Percentiles rank a stretch among this genome's conserved stretches.
Evolutionary conservation across 2,329 filamentous ascomycete genomes (phyloP).

Genomic region (Aaosphaeria arxii): DNA sequence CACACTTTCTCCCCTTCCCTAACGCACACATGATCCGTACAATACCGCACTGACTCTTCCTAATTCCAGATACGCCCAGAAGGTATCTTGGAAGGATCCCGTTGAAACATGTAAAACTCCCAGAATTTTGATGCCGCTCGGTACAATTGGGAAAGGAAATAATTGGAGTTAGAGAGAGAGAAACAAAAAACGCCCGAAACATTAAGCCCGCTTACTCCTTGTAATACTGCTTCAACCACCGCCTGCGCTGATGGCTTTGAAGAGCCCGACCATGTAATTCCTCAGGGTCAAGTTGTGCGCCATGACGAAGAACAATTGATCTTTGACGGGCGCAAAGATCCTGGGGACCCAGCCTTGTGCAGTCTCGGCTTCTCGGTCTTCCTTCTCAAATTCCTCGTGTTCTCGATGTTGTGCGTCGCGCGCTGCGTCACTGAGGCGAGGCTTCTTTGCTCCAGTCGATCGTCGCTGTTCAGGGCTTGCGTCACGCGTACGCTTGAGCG

Average conservation of each 20-base stretch:
- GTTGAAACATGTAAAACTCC: too few species aligned
- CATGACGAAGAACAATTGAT: constrained; percentile 66
- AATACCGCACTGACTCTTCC: too few species aligned
- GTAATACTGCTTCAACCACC: constrained; percentile 14
- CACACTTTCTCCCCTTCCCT: too few species aligned
- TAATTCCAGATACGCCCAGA: too few species aligned
- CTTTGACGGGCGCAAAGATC: constrained; percentile 64
- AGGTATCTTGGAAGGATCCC: too few species aligned
- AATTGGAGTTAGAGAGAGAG: too few species aligned
- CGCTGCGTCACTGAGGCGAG: constrained; percentile 29
- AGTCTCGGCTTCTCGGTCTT: constrained; percentile 49
- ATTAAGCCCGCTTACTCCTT: too few species aligned
- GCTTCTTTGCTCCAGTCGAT: constrained; percentile 43
- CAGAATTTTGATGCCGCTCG: too few species aligned
- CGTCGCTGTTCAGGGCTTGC: constrained; percentile 23
- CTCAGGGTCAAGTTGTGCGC: constrained; percentile 57
- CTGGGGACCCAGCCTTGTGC: constrained; percentile 63
- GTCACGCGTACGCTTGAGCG: constrained; percentile 29
- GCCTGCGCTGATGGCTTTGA: constrained; percentile 35
- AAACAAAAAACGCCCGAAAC: too few species aligned
- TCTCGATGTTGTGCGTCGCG: constrained; percentile 23
- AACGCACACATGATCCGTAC: too few species aligned
- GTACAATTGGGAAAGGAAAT: too few species aligned
- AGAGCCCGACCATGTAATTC: constrained; percentile 35
- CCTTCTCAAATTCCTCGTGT: constrained; percentile 38